Percentiles rank a stretch among this genome's conserved stretches.
These are phyloP conservation scores for Omphalea diandra DNA, from an alignment of 441 rosid species.

Conservation along the genomic window DNA sequence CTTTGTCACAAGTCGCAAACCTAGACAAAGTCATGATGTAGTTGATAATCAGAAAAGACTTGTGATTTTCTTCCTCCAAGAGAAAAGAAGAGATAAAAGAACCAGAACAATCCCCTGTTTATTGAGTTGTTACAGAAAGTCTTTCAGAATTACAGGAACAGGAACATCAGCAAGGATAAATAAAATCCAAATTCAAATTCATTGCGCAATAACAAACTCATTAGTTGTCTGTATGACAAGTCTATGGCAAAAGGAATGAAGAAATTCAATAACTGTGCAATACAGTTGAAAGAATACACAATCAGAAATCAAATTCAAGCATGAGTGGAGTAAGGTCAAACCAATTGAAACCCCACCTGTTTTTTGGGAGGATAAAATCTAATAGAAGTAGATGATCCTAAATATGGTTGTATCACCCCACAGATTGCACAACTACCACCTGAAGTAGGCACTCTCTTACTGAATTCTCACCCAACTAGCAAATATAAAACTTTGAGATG, in stretches of 20 bases:
- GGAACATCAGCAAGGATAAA: background rate
- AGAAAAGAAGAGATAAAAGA: background rate
- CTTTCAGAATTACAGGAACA: background rate
- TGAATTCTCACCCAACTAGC: background rate
- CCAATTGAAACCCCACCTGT: background rate
- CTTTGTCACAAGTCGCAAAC: background rate
- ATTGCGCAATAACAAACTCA: background rate
- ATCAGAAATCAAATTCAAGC: background rate
- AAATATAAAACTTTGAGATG: background rate
- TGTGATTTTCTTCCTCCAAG: background rate
- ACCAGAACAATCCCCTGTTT: background rate
- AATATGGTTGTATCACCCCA: background rate
- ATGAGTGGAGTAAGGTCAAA: background rate
- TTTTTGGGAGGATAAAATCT: background rate
- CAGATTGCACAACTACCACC: background rate
- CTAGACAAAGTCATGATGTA: background rate
- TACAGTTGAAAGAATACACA: background rate
- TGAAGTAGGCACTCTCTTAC: background rate
- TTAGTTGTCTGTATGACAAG: background rate
- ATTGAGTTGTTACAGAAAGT: background rate
- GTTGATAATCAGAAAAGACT: constrained; percentile 6
- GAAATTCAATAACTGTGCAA: background rate
- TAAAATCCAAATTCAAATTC: background rate
- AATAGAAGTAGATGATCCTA: background rate
- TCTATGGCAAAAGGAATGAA: background rate